Conservation (phyloP, 192 early-diverging fungal species). For the Pecoramyces ruminantium region DNA sequence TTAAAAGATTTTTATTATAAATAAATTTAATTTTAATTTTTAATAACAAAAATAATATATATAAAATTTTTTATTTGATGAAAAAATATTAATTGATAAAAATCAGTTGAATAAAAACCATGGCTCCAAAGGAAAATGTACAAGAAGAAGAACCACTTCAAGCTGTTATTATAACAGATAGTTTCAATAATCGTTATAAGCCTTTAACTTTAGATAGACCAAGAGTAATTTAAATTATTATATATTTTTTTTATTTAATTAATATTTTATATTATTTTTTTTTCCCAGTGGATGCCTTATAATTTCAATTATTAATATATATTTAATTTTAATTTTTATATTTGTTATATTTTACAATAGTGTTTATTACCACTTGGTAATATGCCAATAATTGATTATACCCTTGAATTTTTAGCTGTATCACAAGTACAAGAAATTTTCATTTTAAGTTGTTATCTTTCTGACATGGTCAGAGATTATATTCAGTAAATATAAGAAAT, state of each 20-base stretch:
- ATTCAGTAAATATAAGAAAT: slow-evolving; percentile 55
- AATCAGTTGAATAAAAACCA: no score
- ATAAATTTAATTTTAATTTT: no score
- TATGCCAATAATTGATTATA: slow-evolving; percentile 91
- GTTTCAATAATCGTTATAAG: slow-evolving; percentile 68
- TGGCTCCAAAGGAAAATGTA: slow-evolving; percentile 16
- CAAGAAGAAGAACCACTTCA: slow-evolving; percentile 53
- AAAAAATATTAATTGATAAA: no score
- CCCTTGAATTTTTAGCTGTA: slow-evolving; percentile 76
- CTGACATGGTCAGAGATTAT: slow-evolving; percentile 66
- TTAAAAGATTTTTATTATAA: no score
- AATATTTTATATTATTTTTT: no score
- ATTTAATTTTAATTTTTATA: no score
- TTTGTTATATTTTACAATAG: no score
- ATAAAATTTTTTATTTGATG: no score
- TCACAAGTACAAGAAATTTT: slow-evolving; percentile 75
- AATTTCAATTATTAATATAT: no score
- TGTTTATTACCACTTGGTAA: slow-evolving; percentile 88
- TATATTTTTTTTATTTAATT: not conserved
- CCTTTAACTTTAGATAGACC: slow-evolving; percentile 73
- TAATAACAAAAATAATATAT: no score
- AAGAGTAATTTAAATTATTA: slow-evolving; percentile 23
- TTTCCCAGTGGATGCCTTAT: no score
- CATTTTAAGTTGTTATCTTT: slow-evolving; percentile 68
- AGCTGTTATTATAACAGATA: slow-evolving; percentile 86